Evolutionary conservation across 1,139 yeast species (phyloP), one percentile per base, ranked within the genome.

Genomic region (Saccharomyces hybrid): DNA sequence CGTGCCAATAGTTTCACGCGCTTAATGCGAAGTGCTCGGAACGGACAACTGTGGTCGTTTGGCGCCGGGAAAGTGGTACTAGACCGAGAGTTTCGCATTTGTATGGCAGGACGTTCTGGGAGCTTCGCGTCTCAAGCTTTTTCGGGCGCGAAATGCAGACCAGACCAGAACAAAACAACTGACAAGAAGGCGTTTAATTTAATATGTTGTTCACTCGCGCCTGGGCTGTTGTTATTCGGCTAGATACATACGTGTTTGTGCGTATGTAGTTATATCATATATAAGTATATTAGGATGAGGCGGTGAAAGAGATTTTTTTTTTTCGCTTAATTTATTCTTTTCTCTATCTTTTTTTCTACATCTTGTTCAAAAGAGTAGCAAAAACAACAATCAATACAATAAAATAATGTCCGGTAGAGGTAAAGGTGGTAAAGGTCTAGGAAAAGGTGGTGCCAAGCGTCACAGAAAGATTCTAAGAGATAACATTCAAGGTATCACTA

Each of bases 391-490:
- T 49, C 51, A 42, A 66, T 63, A 68, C 28, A 51, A 46, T 47
- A 61, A 60, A 56, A 84, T 64, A 73, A 91, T 91, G 98, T 88
- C 97, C 73, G 97, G 98, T 77, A 91, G 97, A 85, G 97, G 97
- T 74, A 90, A 90, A 89, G 97, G 97, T 74, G 97, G 97, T 76
- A 90, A 90, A 87, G 97, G 97, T 79, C 83, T 90, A 72, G 98
- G 98, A 74, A 91, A 93, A 80, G 98, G 93, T 80, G 98, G 98
- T 82, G 98, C 99, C 71, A 93, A 93, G 85, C 93, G 98, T 81
- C 99, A 93, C 90, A 88, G 98, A 85, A 91, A 91, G 88, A 89
- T 93, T 79, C 83, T 91, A 70, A 90, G 98, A 83, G 99, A 93
- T 77, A 93, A 93, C 91, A 91, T 93, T 68, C 98, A 91, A 81